phyloP scores from a whole-genome alignment of 768 basidiomycete genomes.

The Mrakia gelida region DNA sequence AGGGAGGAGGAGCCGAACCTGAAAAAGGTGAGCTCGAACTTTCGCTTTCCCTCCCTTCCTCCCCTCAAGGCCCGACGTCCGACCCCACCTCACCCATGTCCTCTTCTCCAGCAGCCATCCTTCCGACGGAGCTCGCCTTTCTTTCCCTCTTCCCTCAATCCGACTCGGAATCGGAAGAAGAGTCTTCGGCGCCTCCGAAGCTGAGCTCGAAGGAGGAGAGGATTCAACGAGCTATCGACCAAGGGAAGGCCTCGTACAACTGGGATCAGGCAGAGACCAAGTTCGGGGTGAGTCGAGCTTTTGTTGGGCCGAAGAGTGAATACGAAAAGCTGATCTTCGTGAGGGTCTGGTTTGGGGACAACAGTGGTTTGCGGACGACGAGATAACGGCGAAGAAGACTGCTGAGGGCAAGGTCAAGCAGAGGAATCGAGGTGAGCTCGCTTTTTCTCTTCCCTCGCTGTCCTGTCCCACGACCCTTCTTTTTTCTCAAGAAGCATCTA shows the following conservation, averaged over 20 bases:
- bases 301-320: not conserved
- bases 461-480: not conserved
- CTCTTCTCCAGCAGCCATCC: not conserved
- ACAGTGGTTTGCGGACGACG: constrained; percentile 23
- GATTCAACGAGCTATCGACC: constrained; percentile 30
- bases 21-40: no score
- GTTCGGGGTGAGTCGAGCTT: not conserved
- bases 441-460: not conserved
- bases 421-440: constrained; percentile 21
- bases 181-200: not conserved
- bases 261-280: constrained; percentile 26
- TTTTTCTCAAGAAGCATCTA: not conserved
- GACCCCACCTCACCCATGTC: no score
- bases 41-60: no score
- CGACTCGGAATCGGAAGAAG: constrained; percentile 23
- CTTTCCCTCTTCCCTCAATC: constrained; percentile 23
- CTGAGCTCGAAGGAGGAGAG: constrained; percentile 25
- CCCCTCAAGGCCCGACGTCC: no score
- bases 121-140: constrained; percentile 26
- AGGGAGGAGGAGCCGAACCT: no score
- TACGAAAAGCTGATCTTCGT: not conserved
- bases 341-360: no score
- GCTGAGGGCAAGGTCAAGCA: constrained; percentile 20
- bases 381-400: constrained; percentile 2
- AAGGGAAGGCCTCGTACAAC: constrained; percentile 25